Conservation (phyloP, 1,284 basidiomycete species). For the Boletus sp. region DNA sequence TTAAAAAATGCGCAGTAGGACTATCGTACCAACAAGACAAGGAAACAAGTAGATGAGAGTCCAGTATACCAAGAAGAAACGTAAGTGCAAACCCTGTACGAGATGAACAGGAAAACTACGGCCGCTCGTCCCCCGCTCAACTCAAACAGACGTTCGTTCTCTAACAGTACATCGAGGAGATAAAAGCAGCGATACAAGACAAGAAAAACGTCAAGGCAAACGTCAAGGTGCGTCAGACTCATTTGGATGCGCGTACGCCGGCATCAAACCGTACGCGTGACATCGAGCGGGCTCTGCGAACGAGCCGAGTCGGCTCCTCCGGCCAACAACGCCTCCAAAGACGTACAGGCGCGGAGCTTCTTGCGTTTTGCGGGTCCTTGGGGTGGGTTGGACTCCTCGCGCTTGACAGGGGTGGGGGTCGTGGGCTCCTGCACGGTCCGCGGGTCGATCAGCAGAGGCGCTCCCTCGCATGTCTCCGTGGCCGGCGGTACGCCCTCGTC, state of each 20-base stretch:
- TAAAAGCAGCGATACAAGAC: neutral
- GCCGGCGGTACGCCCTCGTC: neutral
- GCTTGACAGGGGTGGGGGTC: slow-evolving; percentile 5
- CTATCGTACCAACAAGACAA: neutral
- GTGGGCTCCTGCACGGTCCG: neutral
- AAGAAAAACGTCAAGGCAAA: neutral
- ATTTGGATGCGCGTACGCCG: neutral
- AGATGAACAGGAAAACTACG: neutral
- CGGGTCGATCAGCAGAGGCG: neutral
- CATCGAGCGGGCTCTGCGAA: slow-evolving; percentile 6
- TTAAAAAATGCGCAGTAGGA: neutral
- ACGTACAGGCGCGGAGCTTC: slow-evolving; percentile 8
- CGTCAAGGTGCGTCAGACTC: neutral
- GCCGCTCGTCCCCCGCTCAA: slow-evolving; percentile 1
- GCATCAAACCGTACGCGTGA: neutral
- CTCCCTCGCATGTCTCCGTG: neutral
- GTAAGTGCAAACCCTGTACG: neutral
- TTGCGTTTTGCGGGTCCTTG: slow-evolving; percentile 18
- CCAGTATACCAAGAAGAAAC: neutral
- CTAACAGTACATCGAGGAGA: slow-evolving; percentile 1
- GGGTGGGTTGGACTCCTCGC: neutral
- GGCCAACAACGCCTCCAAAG: neutral
- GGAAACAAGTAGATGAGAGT: neutral
- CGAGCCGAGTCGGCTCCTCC: slow-evolving; percentile 1
- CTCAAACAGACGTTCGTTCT: neutral